Percentiles rank a stretch among this genome's conserved stretches.
phyloP scores from a whole-genome alignment of 805 yeast species.

The Saturnispora serradocipensis region DNA sequence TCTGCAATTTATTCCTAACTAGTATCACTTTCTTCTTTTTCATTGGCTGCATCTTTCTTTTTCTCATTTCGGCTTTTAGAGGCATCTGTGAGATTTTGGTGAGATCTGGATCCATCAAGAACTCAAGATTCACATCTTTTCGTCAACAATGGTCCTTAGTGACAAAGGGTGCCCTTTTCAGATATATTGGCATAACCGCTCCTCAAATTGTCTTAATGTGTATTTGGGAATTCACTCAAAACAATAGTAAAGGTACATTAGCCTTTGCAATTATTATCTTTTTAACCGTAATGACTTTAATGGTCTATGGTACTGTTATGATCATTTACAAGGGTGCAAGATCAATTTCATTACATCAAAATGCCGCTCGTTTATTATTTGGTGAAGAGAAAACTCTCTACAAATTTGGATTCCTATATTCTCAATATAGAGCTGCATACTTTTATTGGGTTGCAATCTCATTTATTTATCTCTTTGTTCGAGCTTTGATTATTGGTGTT shows the following conservation, averaged over 20 bases:
- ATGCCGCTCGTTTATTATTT: constrained; percentile 84
- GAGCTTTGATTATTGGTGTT: constrained; percentile 80
- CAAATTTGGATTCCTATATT: constrained; percentile 86
- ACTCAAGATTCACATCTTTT: constrained; percentile 62
- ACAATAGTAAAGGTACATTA: constrained; percentile 76
- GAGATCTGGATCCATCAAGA: constrained; percentile 47
- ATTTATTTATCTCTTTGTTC: constrained; percentile 55
- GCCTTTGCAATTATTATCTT: constrained; percentile 72
- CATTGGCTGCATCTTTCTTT: constrained; percentile 54
- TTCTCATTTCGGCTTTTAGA: constrained; percentile 52
- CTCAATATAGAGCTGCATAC: constrained; percentile 79
- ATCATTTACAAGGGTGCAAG: constrained; percentile 68
- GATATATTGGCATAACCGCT: constrained; percentile 75
- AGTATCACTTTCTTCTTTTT: constrained; percentile 77
- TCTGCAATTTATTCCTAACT: constrained; percentile 79
- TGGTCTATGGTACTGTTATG: constrained; percentile 63
- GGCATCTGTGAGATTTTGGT: constrained; percentile 56
- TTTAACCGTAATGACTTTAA: constrained; percentile 44
- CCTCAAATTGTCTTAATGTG: constrained; percentile 79
- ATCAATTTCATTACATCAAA: constrained; percentile 65
- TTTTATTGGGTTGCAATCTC: constrained; percentile 73
- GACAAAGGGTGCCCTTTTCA: constrained; percentile 80
- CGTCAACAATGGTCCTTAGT: constrained; percentile 77
- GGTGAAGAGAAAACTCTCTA: constrained; percentile 77
- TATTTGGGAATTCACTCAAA: constrained; percentile 80